Evolutionary conservation across 192 early-diverging fungal species (phyloP), one percentile per base, ranked within the genome.

Genomic region (Linnemannia elongata): DNA sequence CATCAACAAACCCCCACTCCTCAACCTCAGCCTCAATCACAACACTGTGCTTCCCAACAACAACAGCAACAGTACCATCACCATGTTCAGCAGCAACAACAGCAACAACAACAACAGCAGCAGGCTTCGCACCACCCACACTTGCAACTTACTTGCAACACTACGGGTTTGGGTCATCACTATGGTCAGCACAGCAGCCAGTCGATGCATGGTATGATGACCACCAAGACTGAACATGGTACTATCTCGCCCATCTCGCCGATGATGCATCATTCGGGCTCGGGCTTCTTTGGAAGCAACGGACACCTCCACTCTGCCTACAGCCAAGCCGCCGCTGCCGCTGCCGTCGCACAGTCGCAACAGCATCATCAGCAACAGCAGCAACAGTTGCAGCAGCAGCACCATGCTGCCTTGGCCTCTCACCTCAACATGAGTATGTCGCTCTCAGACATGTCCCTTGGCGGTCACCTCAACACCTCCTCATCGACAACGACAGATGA

Each of bases 171-270:
- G n/a, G 63, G 27, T 69, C 24, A 49, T 41, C 52, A 55, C 35
- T 35, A 72, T 55, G 27, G 44, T 42, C 52, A 45, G 52, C 38
- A 60, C 24, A 45, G 6, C 69, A 79, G 44, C 35, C 76, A 78
- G n/a, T 15, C 24, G 38, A 63, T 42, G 27, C 68, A 39, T 17
- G 30, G 35, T 68, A 57, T 39, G 42, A 52, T 78, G 76, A 41
- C 68, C 33, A 47, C 68, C 41, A 78, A 78, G 76, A 69, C 66
- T 27, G 76, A 85, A 27, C 74, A 85, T 72, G 83, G 83, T 41
- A 76, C 74, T 39, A 69, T 85, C 55, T 85, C 83, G 45, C 83
- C 83, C 49, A 85, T 85, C 42, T 85, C 83, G 8, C 83, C 83
- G 5, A 79, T 85, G 41, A 74, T 84, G 82, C 54, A 45, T 24